Base-by-base conservation (phyloP, 495 filamentous ascomycete species). In the Xylaria venustula region DNA sequence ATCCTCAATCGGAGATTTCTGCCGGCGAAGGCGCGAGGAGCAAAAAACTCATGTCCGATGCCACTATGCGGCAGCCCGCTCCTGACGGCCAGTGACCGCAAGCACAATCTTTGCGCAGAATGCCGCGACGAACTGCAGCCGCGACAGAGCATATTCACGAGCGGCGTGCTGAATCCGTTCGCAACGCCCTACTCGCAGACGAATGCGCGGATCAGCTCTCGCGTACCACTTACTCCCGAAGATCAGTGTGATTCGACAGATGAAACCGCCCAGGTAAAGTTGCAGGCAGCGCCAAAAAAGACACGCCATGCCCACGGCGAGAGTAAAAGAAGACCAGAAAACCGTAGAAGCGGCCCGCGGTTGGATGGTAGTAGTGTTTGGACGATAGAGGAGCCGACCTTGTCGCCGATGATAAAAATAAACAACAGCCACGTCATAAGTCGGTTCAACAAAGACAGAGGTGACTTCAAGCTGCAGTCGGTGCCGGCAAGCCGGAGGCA, bases 31-130 rank as follows among this genome's bases (percentile, higher is more conserved):
- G 4, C 20, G 22, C 14, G 9, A 22, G 32, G 4, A 20, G 8
- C 28, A 6, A 26, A 79, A 17, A 82, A n/a, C n/a, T n/a, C 76
- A 65, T 88, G 68, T 20, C 63, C 62, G 37, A 59, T 61, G 63
- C 65, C 64, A 3, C 49, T 59, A 2, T 71, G 68, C 54, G 12
- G n/a, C 41, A 58, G 61, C 0, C 17, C 37, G 6, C 25, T 57
- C 1, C 57, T 62, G 0, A 28, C 8, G 0, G 54, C 46, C 1
- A 30, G 17, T 2, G 68, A 71, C 40, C 53, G 19, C 15, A 1
- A 28, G 28, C 61, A 67, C 5, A 71, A 71, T 50, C 47, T 71
- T 3, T 71, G 68, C 54, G 37, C 19, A 1, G 26, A 28, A 36
- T 71, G 68, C 60, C 66, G 49, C 19, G 47, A 41, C 25, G 53